Evolutionary conservation across 805 yeast genomes (phyloP).

Genomic region (Nakazawaea ambrosiae): DNA sequence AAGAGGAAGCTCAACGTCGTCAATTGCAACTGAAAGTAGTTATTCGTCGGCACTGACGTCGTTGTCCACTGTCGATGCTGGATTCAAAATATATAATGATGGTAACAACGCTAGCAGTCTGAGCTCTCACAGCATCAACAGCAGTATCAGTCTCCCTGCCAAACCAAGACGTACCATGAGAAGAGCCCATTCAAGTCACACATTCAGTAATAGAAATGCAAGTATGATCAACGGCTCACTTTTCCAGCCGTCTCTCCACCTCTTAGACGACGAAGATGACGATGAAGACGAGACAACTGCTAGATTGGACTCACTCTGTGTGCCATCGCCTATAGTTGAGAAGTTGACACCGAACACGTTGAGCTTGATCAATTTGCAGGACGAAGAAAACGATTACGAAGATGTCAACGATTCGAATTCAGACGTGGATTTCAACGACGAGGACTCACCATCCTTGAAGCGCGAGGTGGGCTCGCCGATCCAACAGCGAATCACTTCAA

Average conservation of each 20-base stretch:
- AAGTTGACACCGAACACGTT: slow-evolving; percentile 8
- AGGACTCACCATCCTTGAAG: slow-evolving; percentile 13
- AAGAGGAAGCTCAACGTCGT: slow-evolving; percentile 5
- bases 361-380: slow-evolving; percentile 1
- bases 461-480: slow-evolving; percentile 32
- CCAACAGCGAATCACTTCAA: slow-evolving; percentile 20
- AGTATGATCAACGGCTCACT: slow-evolving; percentile 8
- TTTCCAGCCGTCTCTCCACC: slow-evolving; percentile 4
- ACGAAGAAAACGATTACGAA: neutral
- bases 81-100: neutral
- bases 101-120: neutral
- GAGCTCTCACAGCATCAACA: too few relatives aligned
- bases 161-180: slow-evolving; percentile 1
- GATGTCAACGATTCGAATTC: neutral
- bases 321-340: slow-evolving; percentile 20
- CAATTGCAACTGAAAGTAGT: neutral
- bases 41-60: slow-evolving; percentile 1
- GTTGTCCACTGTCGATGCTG: neutral
- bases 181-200: slow-evolving; percentile 6
- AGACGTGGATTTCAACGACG: neutral
- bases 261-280: neutral
- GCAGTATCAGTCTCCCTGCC: too few relatives aligned
- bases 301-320: slow-evolving; percentile 17
- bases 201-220: slow-evolving; percentile 9
- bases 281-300: neutral